A percentile compares a stretch with the other conserved stretches of the same genome.
Evolutionary conservation across 306 rosid genomes (phyloP).

Genomic region (Cicer chorassanicum): DNA sequence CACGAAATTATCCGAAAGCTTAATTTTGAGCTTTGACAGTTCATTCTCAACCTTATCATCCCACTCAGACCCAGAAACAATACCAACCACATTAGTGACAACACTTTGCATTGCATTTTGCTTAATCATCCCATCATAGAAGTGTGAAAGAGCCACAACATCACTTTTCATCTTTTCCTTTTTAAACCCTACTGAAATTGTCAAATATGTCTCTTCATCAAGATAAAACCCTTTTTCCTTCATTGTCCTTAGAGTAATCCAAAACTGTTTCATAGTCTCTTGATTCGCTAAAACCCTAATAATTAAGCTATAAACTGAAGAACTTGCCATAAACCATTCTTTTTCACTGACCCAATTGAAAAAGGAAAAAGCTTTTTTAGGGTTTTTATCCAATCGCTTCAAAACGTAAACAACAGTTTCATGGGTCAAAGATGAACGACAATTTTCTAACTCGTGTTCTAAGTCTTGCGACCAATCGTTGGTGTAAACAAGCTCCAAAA

Average conservation of each 20-base stretch:
- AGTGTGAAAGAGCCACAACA: conserved; percentile 58
- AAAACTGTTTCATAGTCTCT: conserved; percentile 67
- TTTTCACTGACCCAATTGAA: conserved; percentile 70
- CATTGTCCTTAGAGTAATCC: conserved; percentile 65
- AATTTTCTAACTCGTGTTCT: conserved; percentile 60
- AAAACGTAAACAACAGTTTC: conserved; percentile 68
- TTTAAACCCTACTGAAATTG: conserved; percentile 50
- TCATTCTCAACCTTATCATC: conserved; percentile 48
- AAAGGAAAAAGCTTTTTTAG: conserved; percentile 62
- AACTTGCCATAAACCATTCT: conserved; percentile 60
- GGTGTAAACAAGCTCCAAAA: conserved; percentile 55
- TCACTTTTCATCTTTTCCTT: conserved; percentile 60
- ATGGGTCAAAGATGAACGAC: conserved; percentile 56
- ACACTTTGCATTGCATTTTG: conserved; percentile 61
- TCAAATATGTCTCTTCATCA: conserved; percentile 61
- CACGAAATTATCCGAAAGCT: conserved; percentile 61
- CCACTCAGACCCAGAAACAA: conserved; percentile 65
- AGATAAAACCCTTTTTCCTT: conserved; percentile 71
- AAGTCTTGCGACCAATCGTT: conserved; percentile 73
- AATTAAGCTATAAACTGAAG: conserved; percentile 63
- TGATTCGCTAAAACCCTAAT: conserved; percentile 59
- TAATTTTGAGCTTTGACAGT: conserved; percentile 52
- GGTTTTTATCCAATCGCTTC: conserved; percentile 66
- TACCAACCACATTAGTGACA: conserved; percentile 56
- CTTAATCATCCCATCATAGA: conserved; percentile 60